Percentiles rank a stretch among this genome's conserved stretches.
phyloP scores from a whole-genome alignment of 2,329 filamentous ascomycete species.

The Aspergillus amoenus region DNA sequence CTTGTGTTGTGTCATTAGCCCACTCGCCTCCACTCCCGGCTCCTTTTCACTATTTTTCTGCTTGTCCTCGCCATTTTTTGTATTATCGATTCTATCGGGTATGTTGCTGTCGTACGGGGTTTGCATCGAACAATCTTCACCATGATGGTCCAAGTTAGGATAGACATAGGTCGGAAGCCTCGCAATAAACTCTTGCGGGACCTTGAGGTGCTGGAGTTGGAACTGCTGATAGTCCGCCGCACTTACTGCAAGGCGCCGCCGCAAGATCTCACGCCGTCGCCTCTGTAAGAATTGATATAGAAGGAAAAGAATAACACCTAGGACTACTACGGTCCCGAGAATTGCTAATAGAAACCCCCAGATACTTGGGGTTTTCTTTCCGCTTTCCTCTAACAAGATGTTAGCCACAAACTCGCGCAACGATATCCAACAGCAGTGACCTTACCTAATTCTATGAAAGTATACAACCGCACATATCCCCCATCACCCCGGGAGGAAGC shows the following conservation, averaged over 20 bases:
- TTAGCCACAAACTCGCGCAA: background rate
- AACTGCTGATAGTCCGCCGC: slow-evolving; percentile 84
- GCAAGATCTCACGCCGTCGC: slow-evolving; percentile 65
- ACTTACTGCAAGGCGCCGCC: slow-evolving; percentile 69
- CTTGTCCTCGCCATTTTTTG: background rate
- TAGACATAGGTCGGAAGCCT: slow-evolving; percentile 80
- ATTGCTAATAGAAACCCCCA: slow-evolving; percentile 80
- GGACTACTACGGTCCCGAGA: slow-evolving; percentile 73
- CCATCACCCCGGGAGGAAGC: background rate
- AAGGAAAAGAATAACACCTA: slow-evolving; percentile 67
- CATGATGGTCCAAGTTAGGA: slow-evolving; percentile 36
- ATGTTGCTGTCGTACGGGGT: background rate
- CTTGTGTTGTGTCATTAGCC: slow-evolving; percentile 12
- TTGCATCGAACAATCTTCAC: background rate
- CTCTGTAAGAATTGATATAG: slow-evolving; percentile 75
- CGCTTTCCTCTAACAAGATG: slow-evolving; percentile 19
- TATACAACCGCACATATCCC: slow-evolving; percentile 45
- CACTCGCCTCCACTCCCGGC: background rate
- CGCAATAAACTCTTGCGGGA: slow-evolving; percentile 70
- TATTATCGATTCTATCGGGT: background rate
- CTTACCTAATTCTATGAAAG: slow-evolving; percentile 49
- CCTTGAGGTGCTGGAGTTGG: slow-evolving; percentile 77
- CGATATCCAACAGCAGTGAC: background rate
- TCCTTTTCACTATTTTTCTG: background rate
- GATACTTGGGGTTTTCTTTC: slow-evolving; percentile 60